Percentiles rank a stretch among this genome's conserved stretches.
Conservation (phyloP, 176 grass and related monocot species). For the Pharus latifolius region DNA sequence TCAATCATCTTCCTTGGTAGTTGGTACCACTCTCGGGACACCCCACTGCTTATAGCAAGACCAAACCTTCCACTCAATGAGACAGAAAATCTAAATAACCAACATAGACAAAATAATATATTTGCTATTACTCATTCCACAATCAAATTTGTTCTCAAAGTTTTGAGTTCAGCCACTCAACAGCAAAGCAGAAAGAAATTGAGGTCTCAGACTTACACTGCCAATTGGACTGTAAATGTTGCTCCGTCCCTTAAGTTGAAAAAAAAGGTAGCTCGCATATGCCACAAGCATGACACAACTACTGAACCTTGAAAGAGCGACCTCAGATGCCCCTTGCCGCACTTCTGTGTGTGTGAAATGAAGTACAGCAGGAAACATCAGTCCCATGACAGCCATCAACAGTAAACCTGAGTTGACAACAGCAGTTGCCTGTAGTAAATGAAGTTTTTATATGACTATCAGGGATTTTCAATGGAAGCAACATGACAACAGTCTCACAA, state of each 20-base stretch:
- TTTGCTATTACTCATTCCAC: too few species aligned
- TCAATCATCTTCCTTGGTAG: too few species aligned
- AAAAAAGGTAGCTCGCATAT: conserved; percentile 67
- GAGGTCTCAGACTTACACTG: conserved; percentile 34
- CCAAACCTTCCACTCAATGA: too few species aligned
- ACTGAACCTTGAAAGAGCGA: conserved; percentile 70
- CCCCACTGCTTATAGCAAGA: too few species aligned
- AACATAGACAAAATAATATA: background rate
- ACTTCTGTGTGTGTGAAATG: conserved; percentile 67
- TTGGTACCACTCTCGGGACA: too few species aligned
- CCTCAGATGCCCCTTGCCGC: conserved; percentile 35
- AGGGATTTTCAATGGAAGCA: background rate
- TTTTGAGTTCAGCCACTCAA: background rate
- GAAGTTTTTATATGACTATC: background rate
- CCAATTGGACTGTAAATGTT: conserved; percentile 41
- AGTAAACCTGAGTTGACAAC: conserved; percentile 67
- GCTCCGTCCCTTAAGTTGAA: conserved; percentile 53
- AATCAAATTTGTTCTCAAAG: too few species aligned
- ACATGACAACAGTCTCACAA: background rate
- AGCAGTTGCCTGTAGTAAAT: conserved; percentile 37
- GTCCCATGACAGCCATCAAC: conserved; percentile 73
- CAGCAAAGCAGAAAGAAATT: background rate
- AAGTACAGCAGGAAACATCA: conserved; percentile 73
- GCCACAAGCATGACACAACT: conserved; percentile 80
- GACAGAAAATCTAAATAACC: too few species aligned